These are phyloP conservation scores for Mycena crocata DNA, from an alignment of 768 basidiomycete genomes.

Conservation along the genomic window DNA sequence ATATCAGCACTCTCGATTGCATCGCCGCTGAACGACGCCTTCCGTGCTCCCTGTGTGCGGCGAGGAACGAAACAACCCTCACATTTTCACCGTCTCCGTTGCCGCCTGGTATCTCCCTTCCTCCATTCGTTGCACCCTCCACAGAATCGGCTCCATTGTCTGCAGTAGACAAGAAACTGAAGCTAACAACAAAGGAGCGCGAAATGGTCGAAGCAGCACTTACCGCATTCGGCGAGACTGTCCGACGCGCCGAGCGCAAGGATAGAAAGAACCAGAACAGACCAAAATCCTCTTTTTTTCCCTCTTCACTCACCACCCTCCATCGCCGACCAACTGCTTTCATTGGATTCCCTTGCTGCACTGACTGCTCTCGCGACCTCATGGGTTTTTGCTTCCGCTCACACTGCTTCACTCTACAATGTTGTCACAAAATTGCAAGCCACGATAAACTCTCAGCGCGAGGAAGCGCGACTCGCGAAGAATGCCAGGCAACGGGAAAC, in stretches of 20 bases:
- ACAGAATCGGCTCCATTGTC: not conserved
- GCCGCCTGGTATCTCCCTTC: not conserved
- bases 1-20: slow-evolving; percentile 14
- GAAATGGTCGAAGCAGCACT: not conserved
- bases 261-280: not conserved
- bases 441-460: not conserved
- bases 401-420: not conserved
- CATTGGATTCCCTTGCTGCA: not conserved
- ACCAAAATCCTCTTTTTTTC: slow-evolving; percentile 7
- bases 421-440: not conserved
- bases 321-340: not conserved
- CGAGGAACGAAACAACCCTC: not conserved
- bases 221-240: not conserved
- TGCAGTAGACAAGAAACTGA: not conserved
- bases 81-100: not conserved
- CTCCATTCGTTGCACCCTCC: not conserved
- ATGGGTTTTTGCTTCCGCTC: not conserved
- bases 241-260: not conserved
- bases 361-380: not conserved
- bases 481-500: slow-evolving; percentile 2
- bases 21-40: slow-evolving; percentile 15
- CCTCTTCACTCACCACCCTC: not conserved
- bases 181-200: not conserved
- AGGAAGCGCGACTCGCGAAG: not conserved
- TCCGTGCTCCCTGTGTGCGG: slow-evolving; percentile 20